These are phyloP conservation scores for Aspergillus ruber DNA, from an alignment of 2,329 filamentous ascomycete genomes.

Conservation along the genomic window DNA sequence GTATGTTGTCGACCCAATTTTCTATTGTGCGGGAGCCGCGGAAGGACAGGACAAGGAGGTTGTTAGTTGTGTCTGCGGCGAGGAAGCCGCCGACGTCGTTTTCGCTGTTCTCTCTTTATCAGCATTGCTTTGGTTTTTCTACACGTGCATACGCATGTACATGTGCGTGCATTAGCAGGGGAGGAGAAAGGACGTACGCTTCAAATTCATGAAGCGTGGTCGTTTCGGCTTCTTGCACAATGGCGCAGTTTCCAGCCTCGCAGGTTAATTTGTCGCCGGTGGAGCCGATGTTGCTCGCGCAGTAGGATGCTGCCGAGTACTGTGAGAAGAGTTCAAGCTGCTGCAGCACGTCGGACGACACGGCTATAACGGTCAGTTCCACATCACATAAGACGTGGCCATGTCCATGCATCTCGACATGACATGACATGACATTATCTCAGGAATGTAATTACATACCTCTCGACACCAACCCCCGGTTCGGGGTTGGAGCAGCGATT, in stretches of 20 bases:
- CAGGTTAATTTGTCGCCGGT: slow-evolving; percentile 41
- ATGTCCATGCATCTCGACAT: too few species aligned
- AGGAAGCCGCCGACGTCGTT: slow-evolving; percentile 44
- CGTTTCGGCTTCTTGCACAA: slow-evolving; percentile 42
- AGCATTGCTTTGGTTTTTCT: slow-evolving; percentile 7
- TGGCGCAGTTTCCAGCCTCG: slow-evolving; percentile 41
- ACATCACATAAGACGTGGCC: too few species aligned
- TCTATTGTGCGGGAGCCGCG: slow-evolving; percentile 25
- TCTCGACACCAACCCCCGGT: slow-evolving; percentile 4
- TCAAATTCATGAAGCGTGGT: slow-evolving; percentile 44
- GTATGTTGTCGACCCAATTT: slow-evolving; percentile 30
- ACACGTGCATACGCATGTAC: too few species aligned
- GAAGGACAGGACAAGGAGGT: slow-evolving; percentile 30
- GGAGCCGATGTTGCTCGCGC: slow-evolving; percentile 43
- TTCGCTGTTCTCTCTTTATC: slow-evolving; percentile 11
- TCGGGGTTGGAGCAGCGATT: slow-evolving; percentile 14
- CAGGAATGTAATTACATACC: background rate
- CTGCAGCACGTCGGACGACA: slow-evolving; percentile 35
- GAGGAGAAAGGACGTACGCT: slow-evolving; percentile 30
- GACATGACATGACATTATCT: background rate
- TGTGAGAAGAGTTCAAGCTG: slow-evolving; percentile 45
- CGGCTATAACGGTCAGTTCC: slow-evolving; percentile 17
- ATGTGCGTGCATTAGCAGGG: background rate
- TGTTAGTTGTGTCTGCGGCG: slow-evolving; percentile 40
- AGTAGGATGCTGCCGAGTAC: slow-evolving; percentile 50